Evolutionary conservation across 1,139 yeast genomes (phyloP).

Genomic region (Pichiaceae sp.): DNA sequence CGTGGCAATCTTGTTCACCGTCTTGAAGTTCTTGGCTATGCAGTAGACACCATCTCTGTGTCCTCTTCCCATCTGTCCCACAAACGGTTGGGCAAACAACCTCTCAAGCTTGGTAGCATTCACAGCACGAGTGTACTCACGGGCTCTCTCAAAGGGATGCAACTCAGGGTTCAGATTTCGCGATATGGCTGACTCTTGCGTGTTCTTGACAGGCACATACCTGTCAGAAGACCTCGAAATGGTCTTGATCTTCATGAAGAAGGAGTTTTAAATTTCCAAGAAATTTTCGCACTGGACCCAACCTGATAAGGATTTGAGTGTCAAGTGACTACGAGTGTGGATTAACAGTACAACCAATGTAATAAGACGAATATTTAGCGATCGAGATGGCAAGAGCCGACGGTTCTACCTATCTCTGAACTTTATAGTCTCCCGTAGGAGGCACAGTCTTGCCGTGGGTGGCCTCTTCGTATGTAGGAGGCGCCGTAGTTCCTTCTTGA

Average conservation of each 20-base stretch:
- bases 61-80: conserved; percentile 91
- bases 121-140: conserved; percentile 91
- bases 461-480: conserved; percentile 14
- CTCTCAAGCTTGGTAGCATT: conserved; percentile 93
- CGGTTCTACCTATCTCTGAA: no score
- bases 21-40: conserved; percentile 69
- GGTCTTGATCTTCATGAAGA: conserved; percentile 72
- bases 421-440: conserved; percentile 16
- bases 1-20: conserved; percentile 71
- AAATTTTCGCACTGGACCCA: neutral
- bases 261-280: neutral
- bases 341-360: no score
- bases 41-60: conserved; percentile 94
- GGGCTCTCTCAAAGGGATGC: conserved; percentile 94
- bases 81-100: conserved; percentile 96
- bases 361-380: no score
- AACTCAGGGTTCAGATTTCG: conserved; percentile 89
- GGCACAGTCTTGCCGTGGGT: conserved; percentile 1
- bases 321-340: neutral
- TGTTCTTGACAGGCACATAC: conserved; percentile 84
- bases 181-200: conserved; percentile 81
- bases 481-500: conserved; percentile 2
- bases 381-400: no score
- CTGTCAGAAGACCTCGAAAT: conserved; percentile 84
- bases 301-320: neutral